Conservation (phyloP, 352 stramenopile genomes). For the Globisporangium yorkense region DNA sequence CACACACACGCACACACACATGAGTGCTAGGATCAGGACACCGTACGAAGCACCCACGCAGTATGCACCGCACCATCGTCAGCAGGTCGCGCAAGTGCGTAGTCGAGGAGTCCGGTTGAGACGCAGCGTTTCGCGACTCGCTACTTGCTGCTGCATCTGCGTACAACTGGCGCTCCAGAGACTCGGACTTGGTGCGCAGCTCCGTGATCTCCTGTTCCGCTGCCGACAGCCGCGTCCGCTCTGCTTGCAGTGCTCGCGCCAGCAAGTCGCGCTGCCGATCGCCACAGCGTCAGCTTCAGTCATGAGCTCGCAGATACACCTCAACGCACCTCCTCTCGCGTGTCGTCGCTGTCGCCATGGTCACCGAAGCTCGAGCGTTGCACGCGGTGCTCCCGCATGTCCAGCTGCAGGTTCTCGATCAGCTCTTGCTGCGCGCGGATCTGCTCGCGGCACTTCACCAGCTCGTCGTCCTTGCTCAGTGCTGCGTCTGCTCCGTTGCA, state of each 20-base stretch:
- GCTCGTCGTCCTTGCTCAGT: slow-evolving; percentile 16
- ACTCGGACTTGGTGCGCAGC: slow-evolving; percentile 2
- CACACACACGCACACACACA: slow-evolving; percentile 1
- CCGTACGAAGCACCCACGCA: background rate
- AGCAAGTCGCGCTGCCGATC: slow-evolving; percentile 14
- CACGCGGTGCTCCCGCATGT: slow-evolving; percentile 17
- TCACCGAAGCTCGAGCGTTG: slow-evolving; percentile 2
- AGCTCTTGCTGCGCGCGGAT: slow-evolving; percentile 52
- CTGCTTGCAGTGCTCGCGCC: slow-evolving; percentile 10
- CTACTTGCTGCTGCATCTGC: background rate
- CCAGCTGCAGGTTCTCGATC: slow-evolving; percentile 54
- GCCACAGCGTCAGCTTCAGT: background rate
- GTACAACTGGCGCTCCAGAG: slow-evolving; percentile 6
- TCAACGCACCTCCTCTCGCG: slow-evolving; percentile 29
- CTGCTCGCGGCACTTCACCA: slow-evolving; percentile 37
- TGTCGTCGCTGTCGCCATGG: slow-evolving; percentile 17
- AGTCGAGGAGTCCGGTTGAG: background rate
- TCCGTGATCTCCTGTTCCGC: slow-evolving; percentile 11
- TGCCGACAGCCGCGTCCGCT: slow-evolving; percentile 8
- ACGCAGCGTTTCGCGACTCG: background rate
- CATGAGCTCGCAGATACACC: background rate
- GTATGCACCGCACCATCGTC: background rate
- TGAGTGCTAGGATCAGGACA: background rate
- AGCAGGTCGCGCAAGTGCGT: background rate
- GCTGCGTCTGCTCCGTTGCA: too few species aligned